Conservation (phyloP, 2,329 filamentous ascomycete species). For the Alternaria tenuissima region DNA sequence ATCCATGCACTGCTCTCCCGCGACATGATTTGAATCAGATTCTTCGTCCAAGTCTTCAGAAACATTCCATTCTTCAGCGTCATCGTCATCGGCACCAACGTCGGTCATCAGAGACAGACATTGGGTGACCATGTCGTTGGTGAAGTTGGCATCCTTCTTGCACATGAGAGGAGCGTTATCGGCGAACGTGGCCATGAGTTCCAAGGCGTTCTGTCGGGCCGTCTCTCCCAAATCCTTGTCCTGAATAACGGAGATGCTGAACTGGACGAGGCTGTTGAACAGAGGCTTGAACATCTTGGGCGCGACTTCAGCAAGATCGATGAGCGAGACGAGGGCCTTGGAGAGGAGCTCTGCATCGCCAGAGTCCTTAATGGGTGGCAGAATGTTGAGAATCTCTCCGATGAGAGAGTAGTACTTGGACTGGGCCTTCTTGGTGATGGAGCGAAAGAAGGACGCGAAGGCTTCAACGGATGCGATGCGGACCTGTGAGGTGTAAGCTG, state of each 20-base stretch:
- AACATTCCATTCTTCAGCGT: slow-evolving; percentile 90
- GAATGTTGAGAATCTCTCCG: slow-evolving; percentile 90
- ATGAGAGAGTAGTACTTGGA: slow-evolving; percentile 87
- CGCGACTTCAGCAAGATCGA: slow-evolving; percentile 92
- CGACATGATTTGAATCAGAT: slow-evolving; percentile 96
- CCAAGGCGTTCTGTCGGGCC: slow-evolving; percentile 91
- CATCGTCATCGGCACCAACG: slow-evolving; percentile 91
- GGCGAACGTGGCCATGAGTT: slow-evolving; percentile 97
- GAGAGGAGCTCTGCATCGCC: slow-evolving; percentile 91
- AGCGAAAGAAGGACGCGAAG: slow-evolving; percentile 95
- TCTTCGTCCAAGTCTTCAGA: slow-evolving; percentile 97
- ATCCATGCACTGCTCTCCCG: slow-evolving; percentile 98
- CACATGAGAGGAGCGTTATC: slow-evolving; percentile 95
- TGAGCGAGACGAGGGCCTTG: slow-evolving; percentile 87
- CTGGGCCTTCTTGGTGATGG: slow-evolving; percentile 86
- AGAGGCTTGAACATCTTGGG: slow-evolving; percentile 97
- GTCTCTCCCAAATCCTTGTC: slow-evolving; percentile 94
- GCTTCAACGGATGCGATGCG: slow-evolving; percentile 95
- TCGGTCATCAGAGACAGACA: slow-evolving; percentile 98
- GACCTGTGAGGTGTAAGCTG: slow-evolving; percentile 64
- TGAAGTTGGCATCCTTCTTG: slow-evolving; percentile 91
- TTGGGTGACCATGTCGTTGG: slow-evolving; percentile 96
- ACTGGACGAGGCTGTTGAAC: slow-evolving; percentile 92
- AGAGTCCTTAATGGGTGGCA: slow-evolving; percentile 91
- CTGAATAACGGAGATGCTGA: slow-evolving; percentile 91